Base-by-base conservation (phyloP, 2,329 filamentous ascomycete species). In the Beauveria varroae region DNA sequence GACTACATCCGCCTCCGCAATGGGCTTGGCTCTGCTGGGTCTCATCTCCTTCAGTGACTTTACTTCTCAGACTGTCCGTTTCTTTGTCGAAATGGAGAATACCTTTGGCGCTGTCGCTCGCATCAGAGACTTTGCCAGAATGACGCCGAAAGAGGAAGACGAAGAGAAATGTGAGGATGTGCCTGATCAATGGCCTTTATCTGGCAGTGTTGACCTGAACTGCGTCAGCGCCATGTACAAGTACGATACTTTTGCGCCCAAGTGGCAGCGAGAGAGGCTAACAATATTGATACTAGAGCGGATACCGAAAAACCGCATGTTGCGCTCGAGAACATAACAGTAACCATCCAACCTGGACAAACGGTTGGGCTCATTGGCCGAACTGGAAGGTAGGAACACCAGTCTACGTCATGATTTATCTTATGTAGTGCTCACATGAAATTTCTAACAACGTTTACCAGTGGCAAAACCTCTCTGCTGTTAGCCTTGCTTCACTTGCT, bases 1-100 rank as follows among this genome's bases (percentile, higher is more conserved):
- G n/a, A 40, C 54, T 8, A 47, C 60, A 4, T 57, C 60, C 1
- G 53, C 46, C 24, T 40, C 46, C 7, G 40, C 53, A 3, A 47
- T 66, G 57, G 65, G 62, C 5, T 24, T 66, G 5, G 63, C 65
- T 3, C 28, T 66, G 14, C 63, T 64, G 20, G 46, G 22, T 50
- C 65, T 67, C 9, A 69, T 67, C 22, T 65, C 65, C 12, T 71
- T 63, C 52, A 71, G 64, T 65, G 69, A 62, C 8, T 66, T 40
- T 6, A 65, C 58, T 26, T 67, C 65, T 43, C 67, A 62, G 9
- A 67, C 68, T 18, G 68, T 73, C 40, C 68, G 69, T 14, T 68
- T 68, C 2, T 70, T 70, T 44, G 64, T 64, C 1, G 62, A 57
- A 8, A 20, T 67, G 41, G 61, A 62, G 34, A 62, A 50, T 6